Evolutionary conservation across 164 flowering plant genomes (phyloP).

Genomic region (Annona squamosa): DNA sequence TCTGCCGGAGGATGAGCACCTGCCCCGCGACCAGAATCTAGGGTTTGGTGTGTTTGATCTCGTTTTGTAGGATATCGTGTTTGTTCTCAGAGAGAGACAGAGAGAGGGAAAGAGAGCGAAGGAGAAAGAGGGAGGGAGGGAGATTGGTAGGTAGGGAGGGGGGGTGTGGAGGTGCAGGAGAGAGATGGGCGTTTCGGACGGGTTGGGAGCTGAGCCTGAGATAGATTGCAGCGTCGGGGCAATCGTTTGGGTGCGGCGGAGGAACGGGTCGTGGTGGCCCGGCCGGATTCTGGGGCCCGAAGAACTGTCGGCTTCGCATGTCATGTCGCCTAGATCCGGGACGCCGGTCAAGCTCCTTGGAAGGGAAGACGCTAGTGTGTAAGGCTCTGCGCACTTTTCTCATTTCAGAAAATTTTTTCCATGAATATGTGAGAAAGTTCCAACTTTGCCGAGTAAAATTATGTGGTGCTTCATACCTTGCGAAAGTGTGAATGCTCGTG

Average conservation of each 20-base stretch:
- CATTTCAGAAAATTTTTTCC: background rate
- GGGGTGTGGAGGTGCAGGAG: background rate
- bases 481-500: no score
- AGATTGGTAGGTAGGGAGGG: background rate
- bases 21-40: background rate
- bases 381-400: constrained; percentile 21
- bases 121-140: background rate
- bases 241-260: constrained; percentile 89
- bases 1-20: constrained; percentile 7
- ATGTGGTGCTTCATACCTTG: background rate
- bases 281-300: constrained; percentile 75
- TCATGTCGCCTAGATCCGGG: constrained; percentile 84
- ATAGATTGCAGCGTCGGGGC: constrained; percentile 58
- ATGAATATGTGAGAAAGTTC: background rate
- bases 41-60: constrained; percentile 1
- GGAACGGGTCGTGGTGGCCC: constrained; percentile 99
- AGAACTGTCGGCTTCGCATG: constrained; percentile 65
- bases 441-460: background rate
- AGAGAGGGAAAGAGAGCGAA: background rate
- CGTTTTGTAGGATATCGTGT: background rate
- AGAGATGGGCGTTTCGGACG: constrained; percentile 40
- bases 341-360: constrained; percentile 98
- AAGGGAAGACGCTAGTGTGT: constrained; percentile 97
- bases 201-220: constrained; percentile 14
- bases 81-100: background rate